Base-by-base conservation (phyloP, 805 yeast species). In the Kockiozyma suomiensis region DNA sequence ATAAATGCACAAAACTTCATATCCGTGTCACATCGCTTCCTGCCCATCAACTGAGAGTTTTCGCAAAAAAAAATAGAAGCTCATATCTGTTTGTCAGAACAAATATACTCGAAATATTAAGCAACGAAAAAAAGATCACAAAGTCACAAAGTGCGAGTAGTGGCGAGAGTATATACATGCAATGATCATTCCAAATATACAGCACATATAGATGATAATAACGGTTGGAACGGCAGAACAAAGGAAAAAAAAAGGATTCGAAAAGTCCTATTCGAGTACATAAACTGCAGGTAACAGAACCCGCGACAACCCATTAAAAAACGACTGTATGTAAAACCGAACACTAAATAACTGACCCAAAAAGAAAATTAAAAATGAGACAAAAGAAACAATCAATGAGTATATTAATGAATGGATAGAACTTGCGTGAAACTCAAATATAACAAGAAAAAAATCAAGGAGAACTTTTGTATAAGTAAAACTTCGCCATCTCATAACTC, bases 401-500 rank as follows among this genome's bases (percentile, higher is more conserved):
- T n/a, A n/a, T n/a, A 46, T 17, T 90, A 92, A 40, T 4, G n/a
- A 45, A 45, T n/a, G n/a, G n/a, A n/a, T n/a, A n/a, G n/a, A n/a
- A n/a, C n/a, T n/a, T n/a, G n/a, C n/a, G 21, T 30, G 15, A 17
- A 13, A 37, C n/a, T 10, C 8, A 10, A n/a, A 23, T 19, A 49
- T 17, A 35, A 7, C n/a, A 32, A 28, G 12, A n/a, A 17, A 37
- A 12, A 23, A 10, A 43, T 8, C 25, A 41, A 23, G 33, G 38
- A 28, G 54, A 58, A 42, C 58, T 51, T 51, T 55, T 59, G 51
- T 59, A 49, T 7, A 62, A 25, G 35, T 62, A 62, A 37, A 61
- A 62, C 76, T 93, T 93, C 46, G 97, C 97, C 93, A 92, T 89
- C 74, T 93, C 99, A 74, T 93, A 93, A 28, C 96, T 90, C 1